Percentiles rank a stretch among this genome's conserved stretches.
Evolutionary conservation across 495 filamentous ascomycete species (phyloP).

Genomic region (Penicillium cinerascens): DNA sequence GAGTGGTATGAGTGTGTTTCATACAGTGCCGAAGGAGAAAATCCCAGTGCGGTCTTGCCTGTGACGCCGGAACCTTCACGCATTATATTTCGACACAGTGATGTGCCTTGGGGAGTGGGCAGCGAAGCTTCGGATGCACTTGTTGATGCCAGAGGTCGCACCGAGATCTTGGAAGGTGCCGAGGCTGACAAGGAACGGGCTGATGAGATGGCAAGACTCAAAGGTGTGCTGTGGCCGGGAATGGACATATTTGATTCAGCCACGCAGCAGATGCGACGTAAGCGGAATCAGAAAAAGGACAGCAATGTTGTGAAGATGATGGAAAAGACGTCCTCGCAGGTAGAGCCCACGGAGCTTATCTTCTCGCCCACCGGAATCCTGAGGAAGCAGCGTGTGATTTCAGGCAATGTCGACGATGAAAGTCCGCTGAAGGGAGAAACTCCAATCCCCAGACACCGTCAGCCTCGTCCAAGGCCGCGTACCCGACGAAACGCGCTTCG

Average conservation of each 20-base stretch:
- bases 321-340: constrained; percentile 59
- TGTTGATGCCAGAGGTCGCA: background rate
- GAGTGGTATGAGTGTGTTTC: constrained; percentile 16
- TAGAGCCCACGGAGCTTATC: constrained; percentile 70
- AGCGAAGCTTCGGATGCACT: constrained; percentile 13
- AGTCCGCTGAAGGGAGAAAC: constrained; percentile 48
- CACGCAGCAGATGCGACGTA: constrained; percentile 68
- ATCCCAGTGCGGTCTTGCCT: constrained; percentile 10
- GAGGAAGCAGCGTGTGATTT: constrained; percentile 55
- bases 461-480: constrained; percentile 18
- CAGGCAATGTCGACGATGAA: constrained; percentile 51
- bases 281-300: constrained; percentile 85
- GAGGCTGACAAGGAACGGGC: constrained; percentile 29
- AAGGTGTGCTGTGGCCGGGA: constrained; percentile 75
- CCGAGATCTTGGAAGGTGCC: background rate
- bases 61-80: constrained; percentile 20
- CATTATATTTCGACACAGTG: background rate
- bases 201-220: constrained; percentile 54
- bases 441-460: constrained; percentile 38
- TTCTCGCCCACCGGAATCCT: constrained; percentile 55
- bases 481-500: constrained; percentile 20
- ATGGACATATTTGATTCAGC: constrained; percentile 91
- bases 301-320: constrained; percentile 65
- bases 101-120: background rate
- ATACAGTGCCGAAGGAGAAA: constrained; percentile 5